Evolutionary conservation across 2,329 filamentous ascomycete species (phyloP), one percentile per base, ranked within the genome.

Genomic region (Aspergillus aculeatus): DNA sequence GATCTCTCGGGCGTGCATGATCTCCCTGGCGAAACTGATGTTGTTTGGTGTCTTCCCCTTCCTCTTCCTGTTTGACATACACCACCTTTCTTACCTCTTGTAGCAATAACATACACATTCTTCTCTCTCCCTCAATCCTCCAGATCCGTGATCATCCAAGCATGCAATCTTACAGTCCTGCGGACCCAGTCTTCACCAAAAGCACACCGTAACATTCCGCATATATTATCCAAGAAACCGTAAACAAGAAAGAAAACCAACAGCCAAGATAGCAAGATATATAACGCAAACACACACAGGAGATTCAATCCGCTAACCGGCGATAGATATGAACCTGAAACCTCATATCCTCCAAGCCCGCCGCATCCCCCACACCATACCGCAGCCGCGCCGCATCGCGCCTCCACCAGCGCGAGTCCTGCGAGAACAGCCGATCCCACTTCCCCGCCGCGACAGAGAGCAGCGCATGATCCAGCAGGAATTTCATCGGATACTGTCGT

Each of bases 311-410:
- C 51, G 21, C 56, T 31, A 78, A 52, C 62, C 79, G 76, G 57
- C 78, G 75, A 71, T 96, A 98, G 16, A 97, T 72, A 78, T 97
- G 92, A 68, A 96, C 82, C 76, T 98, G 94, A 75, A 94, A 96
- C 50, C 93, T 86, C 93, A 97, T 96, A 72, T 97, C 91, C 78
- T 98, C 94, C 71, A 98, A 77, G 54, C 87, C 84, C 62, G 96
- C 92, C 3, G 92, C 91, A 75, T 97, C 97, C 29, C 87, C 84
- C 68, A 97, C 92, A 7, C 92, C 89, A 77, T 97, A 98, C 47
- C 82, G 80, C 65, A 97, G 76, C 16, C 75, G 79, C 1, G 69
- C 64, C 49, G 85, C 82, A 12, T 84, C 80, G 38, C 96, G 77
- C 48, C 94, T 85, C 77, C 94, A 97, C 94, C 94, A 98, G 57